A percentile compares a stretch with the other conserved stretches of the same genome.
phyloP scores from a whole-genome alignment of 352 stramenopile species.

The Phytophthora hibernalis region DNA sequence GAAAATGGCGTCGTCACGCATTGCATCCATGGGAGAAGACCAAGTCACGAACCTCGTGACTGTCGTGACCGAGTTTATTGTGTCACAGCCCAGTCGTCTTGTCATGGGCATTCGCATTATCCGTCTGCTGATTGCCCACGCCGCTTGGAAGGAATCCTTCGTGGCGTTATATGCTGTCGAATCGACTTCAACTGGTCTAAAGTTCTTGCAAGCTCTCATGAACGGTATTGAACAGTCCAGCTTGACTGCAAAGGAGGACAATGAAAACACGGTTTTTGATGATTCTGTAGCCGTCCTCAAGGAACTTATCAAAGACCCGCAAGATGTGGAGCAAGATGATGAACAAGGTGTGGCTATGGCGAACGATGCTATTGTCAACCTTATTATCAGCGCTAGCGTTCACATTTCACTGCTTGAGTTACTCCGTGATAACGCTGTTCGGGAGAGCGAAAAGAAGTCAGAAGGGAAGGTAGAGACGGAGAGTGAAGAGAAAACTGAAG shows the following conservation, averaged over 20 bases:
- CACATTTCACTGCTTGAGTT: constrained; percentile 76
- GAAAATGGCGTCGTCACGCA: constrained; percentile 60
- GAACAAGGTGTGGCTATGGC: constrained; percentile 49
- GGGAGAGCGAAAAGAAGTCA: constrained; percentile 31
- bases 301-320: constrained; percentile 54
- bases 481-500: constrained; percentile 28
- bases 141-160: constrained; percentile 79
- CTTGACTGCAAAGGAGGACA: constrained; percentile 27
- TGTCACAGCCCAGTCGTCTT: constrained; percentile 56
- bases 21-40: constrained; percentile 58
- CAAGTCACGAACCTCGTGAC: constrained; percentile 72
- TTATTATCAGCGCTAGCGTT: constrained; percentile 72
- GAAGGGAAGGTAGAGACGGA: constrained; percentile 19
- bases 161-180: constrained; percentile 71
- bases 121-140: constrained; percentile 74
- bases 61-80: constrained; percentile 76
- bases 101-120: constrained; percentile 72
- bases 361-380: constrained; percentile 68
- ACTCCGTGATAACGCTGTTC: constrained; percentile 45
- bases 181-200: constrained; percentile 61
- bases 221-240: constrained; percentile 60
- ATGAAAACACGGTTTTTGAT: constrained; percentile 56
- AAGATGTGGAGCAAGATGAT: constrained; percentile 35
- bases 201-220: constrained; percentile 73
- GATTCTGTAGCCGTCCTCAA: constrained; percentile 69